Conservation (phyloP, 1,284 basidiomycete species). For the Ganoderma lingzhi region DNA sequence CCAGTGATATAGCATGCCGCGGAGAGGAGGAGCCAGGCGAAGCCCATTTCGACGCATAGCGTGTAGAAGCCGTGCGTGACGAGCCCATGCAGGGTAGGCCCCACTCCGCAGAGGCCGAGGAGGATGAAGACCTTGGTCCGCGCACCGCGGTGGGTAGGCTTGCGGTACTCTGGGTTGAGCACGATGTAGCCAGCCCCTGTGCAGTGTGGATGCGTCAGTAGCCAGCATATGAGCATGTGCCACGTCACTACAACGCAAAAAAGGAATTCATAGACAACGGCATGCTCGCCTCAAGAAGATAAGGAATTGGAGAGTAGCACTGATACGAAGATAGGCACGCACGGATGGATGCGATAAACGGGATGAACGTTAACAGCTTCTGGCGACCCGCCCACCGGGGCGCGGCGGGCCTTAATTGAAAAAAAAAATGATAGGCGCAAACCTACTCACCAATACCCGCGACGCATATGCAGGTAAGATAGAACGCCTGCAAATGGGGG, state of each 20-base stretch:
- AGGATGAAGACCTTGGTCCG: conserved; percentile 85
- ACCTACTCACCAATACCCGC: conserved; percentile 67
- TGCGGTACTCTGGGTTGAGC: conserved; percentile 81
- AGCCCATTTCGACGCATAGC: conserved; percentile 69
- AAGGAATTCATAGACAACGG: background rate
- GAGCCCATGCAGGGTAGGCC: conserved; percentile 78
- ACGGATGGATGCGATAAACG: background rate
- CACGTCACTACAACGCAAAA: background rate
- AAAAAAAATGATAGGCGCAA: conserved; percentile 15
- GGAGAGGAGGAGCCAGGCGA: conserved; percentile 72
- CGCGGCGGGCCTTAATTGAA: background rate
- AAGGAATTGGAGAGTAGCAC: background rate
- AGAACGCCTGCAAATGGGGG: conserved; percentile 56
- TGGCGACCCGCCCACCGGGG: background rate
- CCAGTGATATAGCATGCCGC: conserved; percentile 80
- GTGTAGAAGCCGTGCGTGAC: conserved; percentile 63
- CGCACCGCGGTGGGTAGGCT: conserved; percentile 77
- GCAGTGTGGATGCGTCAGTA: background rate
- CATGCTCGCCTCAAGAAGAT: background rate
- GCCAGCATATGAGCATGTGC: background rate
- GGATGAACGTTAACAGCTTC: background rate
- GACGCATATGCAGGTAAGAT: conserved; percentile 61
- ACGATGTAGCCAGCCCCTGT: conserved; percentile 80
- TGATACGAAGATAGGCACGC: background rate
- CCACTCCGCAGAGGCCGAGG: conserved; percentile 77